A percentile compares a stretch with the other conserved stretches of the same genome.
Conservation (phyloP, 306 rosid species). For the Crotalaria pallida region DNA sequence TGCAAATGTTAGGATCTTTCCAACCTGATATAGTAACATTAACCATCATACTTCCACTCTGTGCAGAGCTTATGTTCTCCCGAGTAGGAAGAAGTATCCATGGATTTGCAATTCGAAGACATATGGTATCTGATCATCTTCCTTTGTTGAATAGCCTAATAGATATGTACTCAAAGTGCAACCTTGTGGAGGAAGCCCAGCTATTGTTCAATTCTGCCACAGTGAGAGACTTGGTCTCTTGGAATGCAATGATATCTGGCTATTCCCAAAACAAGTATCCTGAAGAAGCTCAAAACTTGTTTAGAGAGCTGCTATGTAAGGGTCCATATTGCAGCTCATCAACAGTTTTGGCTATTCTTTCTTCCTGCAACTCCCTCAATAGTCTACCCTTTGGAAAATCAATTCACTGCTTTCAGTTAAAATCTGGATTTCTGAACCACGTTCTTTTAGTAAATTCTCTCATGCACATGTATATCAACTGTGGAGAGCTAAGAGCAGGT, state of each 20-base stretch:
- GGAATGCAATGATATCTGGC: conserved; percentile 63
- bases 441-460: conserved; percentile 38
- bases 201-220: conserved; percentile 34
- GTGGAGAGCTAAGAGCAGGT: conserved; percentile 36
- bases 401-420: conserved; percentile 56
- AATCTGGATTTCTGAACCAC: conserved; percentile 42
- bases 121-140: conserved; percentile 27
- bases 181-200: conserved; percentile 31
- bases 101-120: conserved; percentile 40
- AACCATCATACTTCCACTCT: conserved; percentile 30
- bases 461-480: conserved; percentile 47
- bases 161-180: conserved; percentile 50
- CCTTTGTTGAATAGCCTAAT: conserved; percentile 36
- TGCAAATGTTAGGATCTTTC: conserved; percentile 33
- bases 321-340: conserved; percentile 31
- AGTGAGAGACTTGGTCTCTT: conserved; percentile 48
- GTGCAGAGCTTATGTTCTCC: conserved; percentile 34
- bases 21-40: conserved; percentile 41
- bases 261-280: conserved; percentile 43
- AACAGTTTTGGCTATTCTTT: conserved; percentile 39
- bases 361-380: conserved; percentile 40
- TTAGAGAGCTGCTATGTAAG: conserved; percentile 29
- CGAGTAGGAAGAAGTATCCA: conserved; percentile 49
- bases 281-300: conserved; percentile 40
- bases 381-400: conserved; percentile 45